Evolutionary conservation across 2,329 filamentous ascomycete genomes (phyloP), one percentile per base, ranked within the genome.

Genomic region (Curvularia eragrostidis): DNA sequence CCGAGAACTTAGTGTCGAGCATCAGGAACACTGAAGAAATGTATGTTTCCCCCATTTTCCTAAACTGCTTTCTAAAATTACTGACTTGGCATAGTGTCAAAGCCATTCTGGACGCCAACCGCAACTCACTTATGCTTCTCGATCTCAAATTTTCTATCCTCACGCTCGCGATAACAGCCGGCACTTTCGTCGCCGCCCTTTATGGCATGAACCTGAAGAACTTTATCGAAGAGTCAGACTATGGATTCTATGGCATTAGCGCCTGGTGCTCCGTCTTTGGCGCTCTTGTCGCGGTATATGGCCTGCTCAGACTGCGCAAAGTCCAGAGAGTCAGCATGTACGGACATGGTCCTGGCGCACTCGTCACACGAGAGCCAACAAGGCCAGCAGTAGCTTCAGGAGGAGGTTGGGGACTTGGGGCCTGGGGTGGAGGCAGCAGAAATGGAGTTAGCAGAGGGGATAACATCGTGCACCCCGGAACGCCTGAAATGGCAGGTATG

Each of bases 201-300:
- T 99, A 98, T 83, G 95, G 95, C 68, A 98, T 98, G 93, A 99
- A 99, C 80, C 82, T 99, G 64, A 96, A 97, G 75, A 98, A 98
- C 79, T 98, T 97, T 77, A 92, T 98, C 69, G 95, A 99, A 80
- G 94, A 98, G 75, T 93, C 91, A 1, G 86, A 91, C 77, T 85
- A 91, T 77, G 95, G 94, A 10, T 98, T 99, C 75, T 84, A 84
- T 46, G 86, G 86, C 52, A 88, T 99, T 59, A 91, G 89, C 2
- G 82, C 81, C 18, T 81, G 85, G 59, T 96, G 91, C 56, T 84
- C 89, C 55, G 69, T 89, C 55, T 88, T 93, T 75, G 91, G 91
- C 13, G 84, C 89, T 53, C 68, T 93, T 8, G 91, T 97, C 50
- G 94, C 91, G 79, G 85, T 86, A 69, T 97, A 94, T 77, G 93